Evolutionary conservation across 2,329 filamentous ascomycete genomes (phyloP).

Genomic region (Alternaria hordeiaustralica): DNA sequence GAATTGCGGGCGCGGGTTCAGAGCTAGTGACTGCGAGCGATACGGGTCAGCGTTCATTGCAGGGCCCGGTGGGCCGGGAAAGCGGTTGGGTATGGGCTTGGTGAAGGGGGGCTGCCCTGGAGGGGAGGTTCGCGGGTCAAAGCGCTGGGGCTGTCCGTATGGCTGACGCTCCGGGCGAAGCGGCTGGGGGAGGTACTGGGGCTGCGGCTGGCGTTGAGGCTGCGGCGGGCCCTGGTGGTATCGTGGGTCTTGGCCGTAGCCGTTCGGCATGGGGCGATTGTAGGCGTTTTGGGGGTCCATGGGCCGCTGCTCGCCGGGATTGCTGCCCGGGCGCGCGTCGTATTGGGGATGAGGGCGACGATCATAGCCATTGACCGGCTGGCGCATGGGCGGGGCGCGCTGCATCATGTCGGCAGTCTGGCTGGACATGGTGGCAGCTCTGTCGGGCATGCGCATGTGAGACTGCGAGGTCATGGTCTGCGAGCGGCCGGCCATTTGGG

Average conservation of each 20-base stretch:
- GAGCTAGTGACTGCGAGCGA: constrained; percentile 91
- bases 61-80: constrained; percentile 62
- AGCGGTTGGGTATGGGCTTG: constrained; percentile 64
- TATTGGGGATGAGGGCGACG: constrained; percentile 41
- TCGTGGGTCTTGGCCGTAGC: constrained; percentile 47
- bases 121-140: constrained; percentile 65
- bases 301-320: constrained; percentile 36
- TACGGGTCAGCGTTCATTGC: constrained; percentile 85
- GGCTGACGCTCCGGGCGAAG: constrained; percentile 69
- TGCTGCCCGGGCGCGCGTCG: constrained; percentile 33
- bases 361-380: constrained; percentile 52
- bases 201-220: constrained; percentile 53
- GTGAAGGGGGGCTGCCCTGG: constrained; percentile 57
- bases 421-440: constrained; percentile 72
- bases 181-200: constrained; percentile 66
- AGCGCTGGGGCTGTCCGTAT: constrained; percentile 75
- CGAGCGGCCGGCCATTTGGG: constrained; percentile 75
- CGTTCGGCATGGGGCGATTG: constrained; percentile 46
- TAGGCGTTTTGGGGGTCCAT: constrained; percentile 36
- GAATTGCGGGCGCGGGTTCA: constrained; percentile 73
- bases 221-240: constrained; percentile 45
- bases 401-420: constrained; percentile 63
- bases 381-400: constrained; percentile 68
- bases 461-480: constrained; percentile 92
- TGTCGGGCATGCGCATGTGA: constrained; percentile 66